These are phyloP conservation scores for Picea engelmannii DNA, from an alignment of 83 land plant species.

Conservation along the genomic window DNA sequence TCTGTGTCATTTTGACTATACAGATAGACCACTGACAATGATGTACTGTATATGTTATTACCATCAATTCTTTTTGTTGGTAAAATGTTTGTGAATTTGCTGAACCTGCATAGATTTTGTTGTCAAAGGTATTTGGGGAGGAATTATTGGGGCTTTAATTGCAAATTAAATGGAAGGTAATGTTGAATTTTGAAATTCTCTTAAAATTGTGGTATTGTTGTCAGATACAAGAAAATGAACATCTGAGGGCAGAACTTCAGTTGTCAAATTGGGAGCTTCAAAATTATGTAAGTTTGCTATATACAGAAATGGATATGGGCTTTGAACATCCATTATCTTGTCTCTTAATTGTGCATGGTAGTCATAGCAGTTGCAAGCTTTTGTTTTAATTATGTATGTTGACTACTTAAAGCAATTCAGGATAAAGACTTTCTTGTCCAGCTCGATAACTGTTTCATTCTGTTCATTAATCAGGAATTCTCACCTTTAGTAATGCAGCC, in stretches of 20 bases:
- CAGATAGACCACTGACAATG: neutral
- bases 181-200: neutral
- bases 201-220: neutral
- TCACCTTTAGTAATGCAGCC: neutral
- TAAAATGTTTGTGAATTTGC: neutral
- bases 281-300: slow-evolving; percentile 23
- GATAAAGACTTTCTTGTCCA: neutral
- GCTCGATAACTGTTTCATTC: neutral
- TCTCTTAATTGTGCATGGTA: neutral
- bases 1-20: neutral
- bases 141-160: neutral
- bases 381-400: neutral
- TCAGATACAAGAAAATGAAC: slow-evolving; percentile 36
- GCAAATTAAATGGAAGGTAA: neutral
- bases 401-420: neutral
- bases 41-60: neutral
- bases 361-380: neutral
- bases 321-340: neutral
- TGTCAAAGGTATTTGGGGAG: neutral
- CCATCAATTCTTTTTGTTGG: neutral
- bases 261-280: slow-evolving; percentile 33
- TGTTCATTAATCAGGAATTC: neutral
- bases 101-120: neutral
- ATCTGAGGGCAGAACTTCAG: slow-evolving; percentile 28
- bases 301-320: too few relatives aligned